Percentiles rank a stretch among this genome's conserved stretches.
Conservation (phyloP, 495 filamentous ascomycete species). For the Aspergillus sparsus region DNA sequence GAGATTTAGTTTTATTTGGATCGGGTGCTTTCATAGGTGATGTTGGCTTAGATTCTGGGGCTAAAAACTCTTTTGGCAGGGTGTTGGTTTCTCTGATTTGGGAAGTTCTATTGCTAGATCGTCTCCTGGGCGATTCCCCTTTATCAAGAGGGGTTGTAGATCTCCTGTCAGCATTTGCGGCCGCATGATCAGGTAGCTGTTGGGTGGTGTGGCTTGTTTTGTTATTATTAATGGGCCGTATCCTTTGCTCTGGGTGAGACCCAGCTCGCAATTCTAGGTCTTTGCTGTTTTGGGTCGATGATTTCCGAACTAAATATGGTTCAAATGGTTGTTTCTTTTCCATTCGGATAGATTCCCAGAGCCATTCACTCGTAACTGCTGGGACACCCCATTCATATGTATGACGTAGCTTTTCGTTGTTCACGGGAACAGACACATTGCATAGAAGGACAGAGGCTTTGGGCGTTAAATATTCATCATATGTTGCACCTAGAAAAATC, state of each 20-base stretch:
- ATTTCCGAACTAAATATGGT: conserved; percentile 43
- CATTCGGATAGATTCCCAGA: conserved; percentile 73
- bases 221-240: conserved; percentile 3
- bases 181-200: background rate
- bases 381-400: conserved; percentile 73
- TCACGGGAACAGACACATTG: conserved; percentile 54
- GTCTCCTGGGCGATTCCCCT: background rate
- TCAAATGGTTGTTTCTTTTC: conserved; percentile 55
- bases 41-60: conserved; percentile 15
- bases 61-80: conserved; percentile 31
- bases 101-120: background rate
- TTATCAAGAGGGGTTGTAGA: conserved; percentile 25
- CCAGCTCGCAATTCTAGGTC: conserved; percentile 27
- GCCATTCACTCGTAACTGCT: conserved; percentile 75
- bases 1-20: background rate
- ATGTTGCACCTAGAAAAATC: conserved; percentile 55
- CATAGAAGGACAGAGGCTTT: conserved; percentile 71
- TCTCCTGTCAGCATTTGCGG: conserved; percentile 12
- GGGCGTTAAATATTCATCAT: conserved; percentile 70
- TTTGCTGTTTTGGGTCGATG: conserved; percentile 28
- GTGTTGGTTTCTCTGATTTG: conserved; percentile 28
- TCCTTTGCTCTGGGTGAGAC: conserved; percentile 20
- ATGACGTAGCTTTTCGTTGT: conserved; percentile 74
- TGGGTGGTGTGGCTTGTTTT: conserved; percentile 5
- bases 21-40: conserved; percentile 6